Percentiles rank a stretch among this genome's conserved stretches.
Conservation (phyloP, 106 monocot genomes). For the Phalaenopsis aphrodite region DNA sequence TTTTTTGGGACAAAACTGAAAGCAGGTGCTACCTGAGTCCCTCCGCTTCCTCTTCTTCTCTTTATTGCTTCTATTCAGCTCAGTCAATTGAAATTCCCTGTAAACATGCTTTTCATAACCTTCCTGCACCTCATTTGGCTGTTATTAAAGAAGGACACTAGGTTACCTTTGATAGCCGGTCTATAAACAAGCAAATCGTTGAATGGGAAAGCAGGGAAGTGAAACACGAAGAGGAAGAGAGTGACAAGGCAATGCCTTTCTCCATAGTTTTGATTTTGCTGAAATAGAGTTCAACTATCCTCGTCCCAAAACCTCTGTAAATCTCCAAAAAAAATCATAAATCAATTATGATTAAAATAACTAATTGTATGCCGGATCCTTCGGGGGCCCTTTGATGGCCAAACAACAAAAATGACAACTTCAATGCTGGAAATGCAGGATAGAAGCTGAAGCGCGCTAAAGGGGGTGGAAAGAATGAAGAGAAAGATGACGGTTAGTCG, state of each 20-base stretch:
- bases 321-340: background rate
- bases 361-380: background rate
- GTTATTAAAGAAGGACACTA: background rate
- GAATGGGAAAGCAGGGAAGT: background rate
- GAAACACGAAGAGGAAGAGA: background rate
- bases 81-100: background rate
- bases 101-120: background rate
- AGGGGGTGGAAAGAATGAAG: too few species aligned
- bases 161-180: background rate
- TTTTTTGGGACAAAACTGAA: background rate
- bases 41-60: slow-evolving; percentile 49
- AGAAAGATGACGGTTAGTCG: too few species aligned
- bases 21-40: slow-evolving; percentile 8
- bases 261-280: too few species aligned
- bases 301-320: background rate
- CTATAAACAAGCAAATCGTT: background rate
- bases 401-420: too few species aligned
- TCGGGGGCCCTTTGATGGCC: background rate
- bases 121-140: slow-evolving; percentile 26
- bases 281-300: background rate
- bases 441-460: too few species aligned
- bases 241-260: slow-evolving; percentile 13
- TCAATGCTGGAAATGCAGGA: too few species aligned
- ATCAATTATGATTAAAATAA: background rate
- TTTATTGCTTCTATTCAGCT: slow-evolving; percentile 22